Evolutionary conservation across 768 basidiomycete genomes (phyloP), one percentile per base, ranked within the genome.

Genomic region (Pleurotus citrinopileatus): DNA sequence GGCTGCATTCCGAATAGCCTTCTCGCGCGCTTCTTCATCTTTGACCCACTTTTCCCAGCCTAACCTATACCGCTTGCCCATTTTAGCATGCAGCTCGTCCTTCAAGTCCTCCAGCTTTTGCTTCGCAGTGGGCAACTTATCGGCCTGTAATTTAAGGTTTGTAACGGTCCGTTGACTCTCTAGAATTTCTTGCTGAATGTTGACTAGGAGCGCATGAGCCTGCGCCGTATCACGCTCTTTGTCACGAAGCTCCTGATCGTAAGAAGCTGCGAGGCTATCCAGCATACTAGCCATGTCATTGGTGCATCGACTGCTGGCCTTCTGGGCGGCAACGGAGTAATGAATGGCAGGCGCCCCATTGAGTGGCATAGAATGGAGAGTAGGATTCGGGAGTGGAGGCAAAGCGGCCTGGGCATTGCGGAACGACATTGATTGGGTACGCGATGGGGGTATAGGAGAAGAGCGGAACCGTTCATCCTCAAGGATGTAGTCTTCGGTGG

Each of bases 391-490:
- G 57, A 69, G 68, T 5, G 78, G 75, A 25, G 82, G 80, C 57
- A 74, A 80, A 10, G 82, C 78, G 4, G 77, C 83, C 54, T 89
- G 87, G 0, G 82, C 76, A 56, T 86, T 87, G 52, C 90, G 81
- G 68, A 82, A 89, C 8, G 87, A 85, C 86, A 90, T 87, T 17
- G 79, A 70, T 22, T 77, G 66, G 19, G 77, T 70, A 44, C 89
- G 81, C 7, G 90, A 86, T 10, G 84, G 80, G 5, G 91, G 86
- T 0, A 84, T 81, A 2, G 95, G 95, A 5, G 94, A 96, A 1
- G 91, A 90, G 34, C 96, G 82, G 73, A 98, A 98, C 44, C 95
- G 84, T 68, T 98, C 97, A 66, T 99, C 97, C 68, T 99, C 97
- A 29, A 99, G 79, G 59, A 99, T 98, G 64, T 98, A 99, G 67